Evolutionary conservation across 2,329 filamentous ascomycete species (phyloP).

Genomic region (Pyrenophora seminiperda): DNA sequence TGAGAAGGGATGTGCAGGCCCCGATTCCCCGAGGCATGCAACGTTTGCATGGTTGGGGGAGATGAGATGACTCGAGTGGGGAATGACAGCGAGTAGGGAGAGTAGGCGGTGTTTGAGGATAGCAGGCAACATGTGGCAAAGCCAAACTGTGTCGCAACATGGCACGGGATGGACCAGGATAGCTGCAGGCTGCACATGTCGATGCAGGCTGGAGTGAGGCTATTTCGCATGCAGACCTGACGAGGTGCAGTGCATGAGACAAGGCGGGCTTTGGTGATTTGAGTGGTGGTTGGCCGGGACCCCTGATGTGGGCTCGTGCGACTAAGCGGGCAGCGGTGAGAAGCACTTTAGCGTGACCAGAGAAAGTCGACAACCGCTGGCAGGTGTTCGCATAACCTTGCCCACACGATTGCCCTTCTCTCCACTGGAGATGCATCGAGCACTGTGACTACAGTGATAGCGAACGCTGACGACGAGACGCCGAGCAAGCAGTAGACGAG

Average conservation of each 20-base stretch:
- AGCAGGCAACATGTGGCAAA: conserved; percentile 5
- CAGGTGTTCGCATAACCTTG: conserved; percentile 12
- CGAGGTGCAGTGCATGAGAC: conserved; percentile 19
- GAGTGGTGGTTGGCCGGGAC: conserved; percentile 22
- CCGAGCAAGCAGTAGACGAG: not conserved
- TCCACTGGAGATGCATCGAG: conserved; percentile 31
- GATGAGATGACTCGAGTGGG: conserved; percentile 10
- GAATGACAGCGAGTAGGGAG: conserved; percentile 10
- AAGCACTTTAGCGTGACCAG: conserved; percentile 19
- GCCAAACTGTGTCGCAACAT: conserved; percentile 14
- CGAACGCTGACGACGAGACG: conserved; percentile 25
- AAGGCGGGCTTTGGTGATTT: conserved; percentile 24
- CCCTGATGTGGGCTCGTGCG: conserved; percentile 20
- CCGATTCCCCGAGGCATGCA: conserved; percentile 11
- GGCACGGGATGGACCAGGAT: conserved; percentile 1
- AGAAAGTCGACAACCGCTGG: conserved; percentile 27
- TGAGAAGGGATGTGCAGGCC: conserved; percentile 6
- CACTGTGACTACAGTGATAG: conserved; percentile 38
- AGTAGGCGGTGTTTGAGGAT: conserved; percentile 9
- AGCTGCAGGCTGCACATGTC: conserved; percentile 5
- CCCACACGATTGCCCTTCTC: conserved; percentile 12
- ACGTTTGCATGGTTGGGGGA: conserved; percentile 11
- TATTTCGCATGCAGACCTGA: conserved; percentile 14
- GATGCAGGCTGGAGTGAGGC: conserved; percentile 7
- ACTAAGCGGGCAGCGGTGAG: conserved; percentile 32